phyloP scores from a whole-genome alignment of 192 early-diverging fungal genomes.

The Phycomyces blakesleeanus region DNA sequence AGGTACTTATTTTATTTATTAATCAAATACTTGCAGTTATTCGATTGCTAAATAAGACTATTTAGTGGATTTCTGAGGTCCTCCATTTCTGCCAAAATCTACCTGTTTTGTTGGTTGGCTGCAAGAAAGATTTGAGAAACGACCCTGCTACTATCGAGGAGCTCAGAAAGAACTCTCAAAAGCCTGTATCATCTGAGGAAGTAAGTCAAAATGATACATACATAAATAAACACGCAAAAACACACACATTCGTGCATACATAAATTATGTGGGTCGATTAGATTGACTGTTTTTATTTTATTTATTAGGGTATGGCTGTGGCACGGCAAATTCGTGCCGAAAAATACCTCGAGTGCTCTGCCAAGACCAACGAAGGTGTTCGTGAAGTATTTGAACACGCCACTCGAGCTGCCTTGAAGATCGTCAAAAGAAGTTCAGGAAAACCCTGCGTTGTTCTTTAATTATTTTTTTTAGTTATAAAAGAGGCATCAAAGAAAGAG shows the following conservation, averaged over 20 bases:
- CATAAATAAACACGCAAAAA: background rate
- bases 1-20: constrained; percentile 31
- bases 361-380: constrained; percentile 77
- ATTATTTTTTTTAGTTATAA: background rate
- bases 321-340: constrained; percentile 83
- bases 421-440: constrained; percentile 27
- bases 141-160: constrained; percentile 73
- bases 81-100: constrained; percentile 78
- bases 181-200: constrained; percentile 70
- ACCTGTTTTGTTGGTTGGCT: constrained; percentile 84
- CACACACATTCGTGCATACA: too few relatives aligned
- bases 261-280: too few relatives aligned
- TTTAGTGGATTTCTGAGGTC: constrained; percentile 87
- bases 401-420: constrained; percentile 76
- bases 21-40: background rate
- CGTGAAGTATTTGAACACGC: constrained; percentile 83
- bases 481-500: background rate
- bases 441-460: constrained; percentile 30
- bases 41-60: background rate
- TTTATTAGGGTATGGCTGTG: constrained; percentile 60
- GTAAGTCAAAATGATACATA: constrained; percentile 37
- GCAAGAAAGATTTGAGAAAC: constrained; percentile 88
- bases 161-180: constrained; percentile 66
- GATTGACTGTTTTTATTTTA: constrained; percentile 1
- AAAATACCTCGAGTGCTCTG: constrained; percentile 87